phyloP scores from a whole-genome alignment of 495 filamentous ascomycete genomes.

The Daldinia concentrica region DNA sequence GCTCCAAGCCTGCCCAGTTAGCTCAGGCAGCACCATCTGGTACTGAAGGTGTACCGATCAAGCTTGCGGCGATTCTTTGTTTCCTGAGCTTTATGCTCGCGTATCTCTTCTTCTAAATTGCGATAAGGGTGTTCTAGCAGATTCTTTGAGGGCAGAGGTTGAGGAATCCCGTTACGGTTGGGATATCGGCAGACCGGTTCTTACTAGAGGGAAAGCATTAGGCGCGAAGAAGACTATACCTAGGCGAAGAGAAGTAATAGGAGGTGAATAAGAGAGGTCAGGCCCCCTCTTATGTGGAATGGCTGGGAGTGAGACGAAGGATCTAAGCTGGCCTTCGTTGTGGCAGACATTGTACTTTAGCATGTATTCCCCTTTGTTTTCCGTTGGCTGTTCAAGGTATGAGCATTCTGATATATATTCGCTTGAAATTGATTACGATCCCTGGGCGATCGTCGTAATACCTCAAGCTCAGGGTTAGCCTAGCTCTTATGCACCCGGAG shows the following conservation, averaged over 20 bases:
- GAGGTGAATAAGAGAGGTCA: constrained; percentile 6
- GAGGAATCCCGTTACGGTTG: constrained; percentile 2
- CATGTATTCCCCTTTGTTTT: constrained; percentile 44
- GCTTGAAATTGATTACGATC: constrained; percentile 19
- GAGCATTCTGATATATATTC: constrained; percentile 41
- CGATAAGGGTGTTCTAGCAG: constrained; percentile 7
- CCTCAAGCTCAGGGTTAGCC: neutral
- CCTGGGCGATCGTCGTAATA: constrained; percentile 15
- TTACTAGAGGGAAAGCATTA: constrained; percentile 5
- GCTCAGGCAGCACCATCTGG: constrained; percentile 64
- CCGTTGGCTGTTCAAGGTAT: constrained; percentile 18
- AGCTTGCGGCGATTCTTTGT: constrained; percentile 83
- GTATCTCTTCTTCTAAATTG: constrained; percentile 86
- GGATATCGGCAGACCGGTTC: constrained; percentile 13
- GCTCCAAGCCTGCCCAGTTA: constrained; percentile 57
- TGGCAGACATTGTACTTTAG: constrained; percentile 39
- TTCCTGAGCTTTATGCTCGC: constrained; percentile 90
- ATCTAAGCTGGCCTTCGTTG: constrained; percentile 30
- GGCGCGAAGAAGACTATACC: constrained; percentile 7
- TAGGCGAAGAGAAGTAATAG: constrained; percentile 26
- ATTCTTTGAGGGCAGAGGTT: neutral
- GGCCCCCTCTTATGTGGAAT: constrained; percentile 5
- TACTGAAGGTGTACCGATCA: constrained; percentile 83
- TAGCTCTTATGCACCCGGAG: neutral
- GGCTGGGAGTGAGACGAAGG: constrained; percentile 27